phyloP scores from a whole-genome alignment of 2,329 filamentous ascomycete species.

The Fusarium miscanthi region DNA sequence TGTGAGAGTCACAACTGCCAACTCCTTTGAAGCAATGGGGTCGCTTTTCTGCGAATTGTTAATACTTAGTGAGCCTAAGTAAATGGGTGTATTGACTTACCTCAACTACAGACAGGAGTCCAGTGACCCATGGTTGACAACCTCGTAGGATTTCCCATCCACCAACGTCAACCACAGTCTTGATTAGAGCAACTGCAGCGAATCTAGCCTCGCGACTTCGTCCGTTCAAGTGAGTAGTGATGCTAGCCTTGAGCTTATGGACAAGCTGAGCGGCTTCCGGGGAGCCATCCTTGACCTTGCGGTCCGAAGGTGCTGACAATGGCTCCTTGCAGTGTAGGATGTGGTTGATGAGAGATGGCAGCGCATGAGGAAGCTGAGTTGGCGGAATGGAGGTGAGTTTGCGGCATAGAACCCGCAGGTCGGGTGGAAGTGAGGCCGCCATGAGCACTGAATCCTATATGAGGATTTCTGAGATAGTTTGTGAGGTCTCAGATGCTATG shows the following conservation, averaged over 20 bases:
- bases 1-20: slow-evolving; percentile 80
- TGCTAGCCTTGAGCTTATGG: slow-evolving; percentile 83
- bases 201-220: slow-evolving; percentile 80
- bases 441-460: slow-evolving; percentile 25
- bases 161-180: slow-evolving; percentile 83
- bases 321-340: slow-evolving; percentile 67
- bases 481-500: slow-evolving; percentile 22
- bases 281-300: slow-evolving; percentile 68
- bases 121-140: slow-evolving; percentile 79
- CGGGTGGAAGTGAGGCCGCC: slow-evolving; percentile 59
- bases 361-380: slow-evolving; percentile 78
- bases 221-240: slow-evolving; percentile 82
- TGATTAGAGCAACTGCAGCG: slow-evolving; percentile 80
- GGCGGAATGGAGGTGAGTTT: slow-evolving; percentile 77
- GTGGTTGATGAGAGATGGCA: slow-evolving; percentile 74
- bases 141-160: slow-evolving; percentile 84
- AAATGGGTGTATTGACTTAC: slow-evolving; percentile 55
- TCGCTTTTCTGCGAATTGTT: slow-evolving; percentile 74
- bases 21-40: slow-evolving; percentile 76
- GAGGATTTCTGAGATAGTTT: background rate
- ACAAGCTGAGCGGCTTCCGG: slow-evolving; percentile 77
- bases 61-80: slow-evolving; percentile 28
- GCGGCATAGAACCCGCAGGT: slow-evolving; percentile 73
- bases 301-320: slow-evolving; percentile 72
- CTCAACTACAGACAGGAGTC: slow-evolving; percentile 78